Base-by-base conservation (phyloP, 1,284 basidiomycete species). In the Sporisorium reilianum region DNA sequence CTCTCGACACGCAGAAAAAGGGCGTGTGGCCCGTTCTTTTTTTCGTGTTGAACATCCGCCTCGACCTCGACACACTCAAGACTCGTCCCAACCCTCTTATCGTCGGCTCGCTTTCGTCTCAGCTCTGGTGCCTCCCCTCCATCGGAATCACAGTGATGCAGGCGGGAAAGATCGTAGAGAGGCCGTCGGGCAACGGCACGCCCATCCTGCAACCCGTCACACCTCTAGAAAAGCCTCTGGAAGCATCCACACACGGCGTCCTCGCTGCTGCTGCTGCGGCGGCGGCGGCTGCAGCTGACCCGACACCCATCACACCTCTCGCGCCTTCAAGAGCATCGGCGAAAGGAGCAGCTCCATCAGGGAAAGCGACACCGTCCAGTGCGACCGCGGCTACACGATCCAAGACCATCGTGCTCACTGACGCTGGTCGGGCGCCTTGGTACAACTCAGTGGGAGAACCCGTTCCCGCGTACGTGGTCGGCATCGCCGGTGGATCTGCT, bases 401-500 rank as follows among this genome's bases (percentile, higher is more conserved):
- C 45, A 77, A 78, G 52, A 80, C 69, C 46, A 65, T 77, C 49
- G 74, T 80, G 7, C 70, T 78, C 34, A 64, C 77, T 28, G 76
- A 79, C n/a, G 77, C 79, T 0, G 80, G 80, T 12, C 64, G 87
- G 38, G 85, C 86, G 12, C 86, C 87, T 1, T 88, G 87, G 87
- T 88, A 84, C 88, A 92, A 78, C 88, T 91, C 80, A 88, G 92
- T 86, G 90, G 95, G 95, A 89, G 87, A 84, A 84, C 81, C 79
- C 38, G 71, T 85, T 2, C 82, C 84, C 42, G 75, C 79, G 68
- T 98, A 97, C 84, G 93, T 97, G 28, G 91, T 98, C 62, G 95
- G 92, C 10, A 92, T 98, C 77, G 94, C 93, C 75, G 95, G 95
- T 59, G 95, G 95, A 1, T 93, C 92, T 74, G 94, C 94, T 0